Conservation (phyloP, 768 basidiomycete genomes). For the Collybia mongolica region DNA sequence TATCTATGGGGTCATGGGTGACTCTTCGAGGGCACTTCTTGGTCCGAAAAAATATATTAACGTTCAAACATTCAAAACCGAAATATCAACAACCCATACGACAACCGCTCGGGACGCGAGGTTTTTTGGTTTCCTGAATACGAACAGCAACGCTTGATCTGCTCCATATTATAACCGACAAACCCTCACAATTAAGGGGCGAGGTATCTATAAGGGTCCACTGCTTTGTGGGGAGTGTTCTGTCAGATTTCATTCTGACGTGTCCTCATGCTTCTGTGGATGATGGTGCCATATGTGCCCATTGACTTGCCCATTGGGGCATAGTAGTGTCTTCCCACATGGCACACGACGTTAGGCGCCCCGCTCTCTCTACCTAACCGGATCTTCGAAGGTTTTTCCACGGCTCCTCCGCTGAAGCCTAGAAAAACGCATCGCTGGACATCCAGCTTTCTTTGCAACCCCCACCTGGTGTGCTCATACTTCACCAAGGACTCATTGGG, state of each 20-base stretch:
- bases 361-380: background rate
- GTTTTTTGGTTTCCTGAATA: no score
- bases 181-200: no score
- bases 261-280: conserved; percentile 5
- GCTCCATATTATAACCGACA: no score
- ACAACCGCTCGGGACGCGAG: no score
- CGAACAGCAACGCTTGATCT: no score
- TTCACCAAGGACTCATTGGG: background rate
- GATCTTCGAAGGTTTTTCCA: conserved; percentile 9
- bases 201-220: no score
- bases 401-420: background rate
- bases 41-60: no score
- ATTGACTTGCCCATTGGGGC: conserved; percentile 67
- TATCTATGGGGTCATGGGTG: no score
- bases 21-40: no score
- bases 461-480: conserved; percentile 1
- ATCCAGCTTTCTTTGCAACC: conserved; percentile 1
- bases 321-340: conserved; percentile 30
- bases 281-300: conserved; percentile 22
- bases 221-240: no score
- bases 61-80: no score
- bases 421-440: conserved; percentile 4
- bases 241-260: background rate
- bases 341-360: conserved; percentile 2
- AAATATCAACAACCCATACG: no score